Percentiles rank a stretch among this genome's conserved stretches.
Evolutionary conservation across 306 rosid species (phyloP).

Genomic region (Aeschynomene evenia): DNA sequence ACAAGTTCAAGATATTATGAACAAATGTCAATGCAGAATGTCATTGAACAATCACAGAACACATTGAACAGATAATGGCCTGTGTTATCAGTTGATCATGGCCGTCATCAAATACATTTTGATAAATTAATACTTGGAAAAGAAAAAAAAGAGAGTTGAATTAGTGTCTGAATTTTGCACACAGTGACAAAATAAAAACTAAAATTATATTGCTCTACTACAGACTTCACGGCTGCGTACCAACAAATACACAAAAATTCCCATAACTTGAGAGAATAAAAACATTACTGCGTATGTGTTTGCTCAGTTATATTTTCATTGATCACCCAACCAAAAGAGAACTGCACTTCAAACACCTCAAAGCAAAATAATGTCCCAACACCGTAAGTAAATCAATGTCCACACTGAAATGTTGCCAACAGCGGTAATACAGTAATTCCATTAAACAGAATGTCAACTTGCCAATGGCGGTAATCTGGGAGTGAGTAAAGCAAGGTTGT

Average conservation of each 20-base stretch:
- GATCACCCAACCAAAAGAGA: not conserved
- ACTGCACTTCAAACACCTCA: not conserved
- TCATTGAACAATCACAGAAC: not conserved
- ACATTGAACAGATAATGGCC: not conserved
- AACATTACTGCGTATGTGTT: not conserved
- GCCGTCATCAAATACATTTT: not conserved
- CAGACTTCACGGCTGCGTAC: not conserved
- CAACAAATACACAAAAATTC: not conserved
- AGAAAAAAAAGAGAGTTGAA: not conserved
- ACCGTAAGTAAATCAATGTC: slow-evolving; percentile 16
- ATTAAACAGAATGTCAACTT: not conserved
- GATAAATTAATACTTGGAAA: not conserved
- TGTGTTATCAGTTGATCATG: not conserved
- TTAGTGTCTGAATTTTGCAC: not conserved
- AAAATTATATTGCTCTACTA: not conserved
- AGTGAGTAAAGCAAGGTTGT: too few species aligned
- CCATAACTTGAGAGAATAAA: not conserved
- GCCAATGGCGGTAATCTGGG: too few species aligned
- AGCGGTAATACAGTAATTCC: too few species aligned
- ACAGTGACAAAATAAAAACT: slow-evolving; percentile 19
- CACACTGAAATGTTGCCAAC: not conserved
- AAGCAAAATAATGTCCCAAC: not conserved
- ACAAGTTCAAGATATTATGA: not conserved
- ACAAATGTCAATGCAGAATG: not conserved
- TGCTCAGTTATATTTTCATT: not conserved